phyloP scores from a whole-genome alignment of 148 eudicot species.

The Fallopia convolvulus region DNA sequence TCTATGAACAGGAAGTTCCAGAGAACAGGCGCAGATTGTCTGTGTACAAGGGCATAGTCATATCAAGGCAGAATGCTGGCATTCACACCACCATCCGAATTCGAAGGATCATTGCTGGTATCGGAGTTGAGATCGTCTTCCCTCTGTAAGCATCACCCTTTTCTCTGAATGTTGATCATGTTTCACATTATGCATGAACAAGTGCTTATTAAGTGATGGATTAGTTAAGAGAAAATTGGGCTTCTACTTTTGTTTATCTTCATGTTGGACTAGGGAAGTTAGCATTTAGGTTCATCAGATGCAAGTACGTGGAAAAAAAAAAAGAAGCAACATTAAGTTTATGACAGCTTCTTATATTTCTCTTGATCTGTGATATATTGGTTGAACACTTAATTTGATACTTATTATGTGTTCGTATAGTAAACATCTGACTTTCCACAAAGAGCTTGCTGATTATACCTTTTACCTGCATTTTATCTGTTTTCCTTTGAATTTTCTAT shows the following conservation, averaged over 20 bases:
- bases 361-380: background rate
- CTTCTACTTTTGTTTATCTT: too few species aligned
- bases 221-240: too few species aligned
- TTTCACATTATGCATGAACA: background rate
- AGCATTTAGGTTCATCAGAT: background rate
- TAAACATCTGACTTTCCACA: background rate
- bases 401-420: background rate
- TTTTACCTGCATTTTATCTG: background rate
- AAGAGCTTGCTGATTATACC: background rate
- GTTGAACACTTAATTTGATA: background rate
- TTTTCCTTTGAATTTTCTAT: background rate
- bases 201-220: too few species aligned
- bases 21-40: slow-evolving; percentile 67
- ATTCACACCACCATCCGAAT: slow-evolving; percentile 85
- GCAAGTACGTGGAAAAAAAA: background rate
- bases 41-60: slow-evolving; percentile 83
- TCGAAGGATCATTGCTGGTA: slow-evolving; percentile 81
- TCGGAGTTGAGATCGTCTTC: slow-evolving; percentile 94
- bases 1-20: slow-evolving; percentile 54
- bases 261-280: background rate
- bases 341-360: background rate
- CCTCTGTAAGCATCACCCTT: slow-evolving; percentile 61
- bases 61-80: slow-evolving; percentile 91
- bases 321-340: background rate
- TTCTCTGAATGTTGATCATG: background rate